Conservation (phyloP, 1,284 basidiomycete genomes). For the Irpex sp. region DNA sequence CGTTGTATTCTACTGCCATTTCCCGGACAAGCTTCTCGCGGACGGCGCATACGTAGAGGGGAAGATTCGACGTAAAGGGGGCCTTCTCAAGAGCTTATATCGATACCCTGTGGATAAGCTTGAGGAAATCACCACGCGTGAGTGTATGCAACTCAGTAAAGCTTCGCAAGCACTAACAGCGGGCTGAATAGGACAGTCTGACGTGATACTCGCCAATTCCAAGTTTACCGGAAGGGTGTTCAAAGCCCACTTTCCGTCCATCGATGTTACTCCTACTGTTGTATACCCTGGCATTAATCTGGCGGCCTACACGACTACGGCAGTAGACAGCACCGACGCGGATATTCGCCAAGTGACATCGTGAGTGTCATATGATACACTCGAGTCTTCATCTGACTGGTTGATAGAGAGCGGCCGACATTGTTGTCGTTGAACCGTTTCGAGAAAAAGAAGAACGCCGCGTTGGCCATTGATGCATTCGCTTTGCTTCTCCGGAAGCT, state of each 20-base stretch:
- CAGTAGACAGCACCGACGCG: constrained; percentile 38
- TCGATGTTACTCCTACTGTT: constrained; percentile 63
- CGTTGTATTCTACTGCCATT: constrained; percentile 97
- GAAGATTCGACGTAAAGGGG: constrained; percentile 32
- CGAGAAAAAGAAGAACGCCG: constrained; percentile 92
- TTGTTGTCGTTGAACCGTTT: constrained; percentile 93
- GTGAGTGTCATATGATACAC: constrained; percentile 43
- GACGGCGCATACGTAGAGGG: constrained; percentile 71
- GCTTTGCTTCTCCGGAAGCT: constrained; percentile 39
- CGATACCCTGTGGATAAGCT: constrained; percentile 87
- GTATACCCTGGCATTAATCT: constrained; percentile 93
- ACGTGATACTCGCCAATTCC: constrained; percentile 91
- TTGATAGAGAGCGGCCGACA: constrained; percentile 63
- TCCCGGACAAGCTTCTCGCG: constrained; percentile 91
- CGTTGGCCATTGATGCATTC: constrained; percentile 81
- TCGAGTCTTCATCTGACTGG: background rate
- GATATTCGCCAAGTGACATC: constrained; percentile 61
- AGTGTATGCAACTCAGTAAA: constrained; percentile 24
- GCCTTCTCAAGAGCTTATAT: constrained; percentile 72
- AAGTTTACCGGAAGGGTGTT: constrained; percentile 85
- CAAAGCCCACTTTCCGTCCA: constrained; percentile 69
- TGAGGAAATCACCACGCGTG: constrained; percentile 89
- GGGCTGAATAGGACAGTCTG: constrained; percentile 64
- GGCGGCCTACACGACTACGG: constrained; percentile 52
- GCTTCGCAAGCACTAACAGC: background rate